A percentile compares a stretch with the other conserved stretches of the same genome.
Evolutionary conservation across 176 grass and related monocot species (phyloP).

Genomic region (Lolium perenne): DNA sequence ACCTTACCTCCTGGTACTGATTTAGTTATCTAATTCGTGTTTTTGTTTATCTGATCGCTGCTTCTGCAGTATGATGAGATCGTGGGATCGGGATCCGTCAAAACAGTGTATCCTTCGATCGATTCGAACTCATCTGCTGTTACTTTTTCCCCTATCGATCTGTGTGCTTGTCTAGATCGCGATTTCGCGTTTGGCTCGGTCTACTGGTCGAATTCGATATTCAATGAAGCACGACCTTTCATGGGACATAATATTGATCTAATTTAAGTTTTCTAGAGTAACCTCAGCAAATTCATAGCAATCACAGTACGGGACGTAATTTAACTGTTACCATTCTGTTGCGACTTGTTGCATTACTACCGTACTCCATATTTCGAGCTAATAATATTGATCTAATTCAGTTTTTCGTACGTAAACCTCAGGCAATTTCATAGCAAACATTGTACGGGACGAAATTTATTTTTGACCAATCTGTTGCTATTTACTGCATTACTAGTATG

Average conservation of each 20-base stretch:
- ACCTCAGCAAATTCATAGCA: neutral
- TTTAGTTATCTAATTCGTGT: neutral
- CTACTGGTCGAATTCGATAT: neutral
- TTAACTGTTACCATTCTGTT: too few species aligned
- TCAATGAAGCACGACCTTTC: neutral
- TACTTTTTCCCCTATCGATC: neutral
- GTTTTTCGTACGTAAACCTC: neutral
- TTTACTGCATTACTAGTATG: neutral
- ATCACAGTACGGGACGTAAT: neutral
- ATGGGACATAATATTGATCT: neutral
- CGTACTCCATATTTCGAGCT: neutral
- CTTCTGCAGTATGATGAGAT: conserved; percentile 51
- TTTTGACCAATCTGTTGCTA: neutral
- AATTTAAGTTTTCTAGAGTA: neutral
- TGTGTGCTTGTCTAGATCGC: neutral
- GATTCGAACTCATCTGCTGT: neutral
- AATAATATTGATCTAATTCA: neutral
- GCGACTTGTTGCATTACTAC: neutral
- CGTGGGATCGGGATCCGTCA: conserved; percentile 51
- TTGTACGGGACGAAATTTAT: neutral
- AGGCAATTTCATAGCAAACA: neutral
- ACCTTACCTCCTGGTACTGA: neutral
- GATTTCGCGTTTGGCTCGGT: neutral
- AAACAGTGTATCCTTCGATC: conserved; percentile 60
- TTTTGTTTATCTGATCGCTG: neutral